Base-by-base conservation (phyloP, 176 grass and related monocot species). In the Hsuehochloa calcarea region DNA sequence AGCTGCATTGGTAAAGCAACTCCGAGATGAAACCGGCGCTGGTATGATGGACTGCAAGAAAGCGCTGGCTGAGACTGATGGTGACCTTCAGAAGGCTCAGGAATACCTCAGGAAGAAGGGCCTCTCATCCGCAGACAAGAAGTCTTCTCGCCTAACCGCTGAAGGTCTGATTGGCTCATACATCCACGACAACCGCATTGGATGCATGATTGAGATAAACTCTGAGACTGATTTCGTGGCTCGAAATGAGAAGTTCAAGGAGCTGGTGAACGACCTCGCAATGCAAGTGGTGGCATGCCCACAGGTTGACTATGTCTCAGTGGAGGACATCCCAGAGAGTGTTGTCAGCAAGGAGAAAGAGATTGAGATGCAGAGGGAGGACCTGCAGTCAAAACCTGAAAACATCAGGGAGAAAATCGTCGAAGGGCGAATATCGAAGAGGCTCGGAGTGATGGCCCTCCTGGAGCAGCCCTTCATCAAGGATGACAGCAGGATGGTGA, bases 31-130 rank as follows among this genome's bases (percentile, higher is more conserved):
- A 86, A 99, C 97, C 19, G 97, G 97, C 6, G 97, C 93, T 52
- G 96, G 96, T 69, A 99, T 99, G 96, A 99, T 94, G 96, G 96
- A 99, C 45, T 99, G 93, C 92, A 99, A 99, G 84, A 96, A 99
- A 83, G 96, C 93, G 8, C 84, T 99, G 10, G 77, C 86, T 63
- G 97, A 99, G 84, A 94, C 84, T 35, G 93, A 35, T 20, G 93
- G 93, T 38, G 92, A 96, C 82, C 79, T 99, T 78, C 88, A 92
- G 80, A 78, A 82, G 31, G 96, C 96, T 65, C 96, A 99, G 81
- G 96, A 96, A 46, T 99, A 82, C 84, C 96, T 99, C 49, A 82
- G 96, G 45, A 99, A 99, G 86, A 99, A 96, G 81, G 93, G 97
- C 22, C 97, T 99, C n/a, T 96, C 97, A 14, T 99, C 93, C 3